Percentiles rank a stretch among this genome's conserved stretches.
phyloP scores from a whole-genome alignment of 139 green algal genomes.

The Tetradesmus lagerheimii region DNA sequence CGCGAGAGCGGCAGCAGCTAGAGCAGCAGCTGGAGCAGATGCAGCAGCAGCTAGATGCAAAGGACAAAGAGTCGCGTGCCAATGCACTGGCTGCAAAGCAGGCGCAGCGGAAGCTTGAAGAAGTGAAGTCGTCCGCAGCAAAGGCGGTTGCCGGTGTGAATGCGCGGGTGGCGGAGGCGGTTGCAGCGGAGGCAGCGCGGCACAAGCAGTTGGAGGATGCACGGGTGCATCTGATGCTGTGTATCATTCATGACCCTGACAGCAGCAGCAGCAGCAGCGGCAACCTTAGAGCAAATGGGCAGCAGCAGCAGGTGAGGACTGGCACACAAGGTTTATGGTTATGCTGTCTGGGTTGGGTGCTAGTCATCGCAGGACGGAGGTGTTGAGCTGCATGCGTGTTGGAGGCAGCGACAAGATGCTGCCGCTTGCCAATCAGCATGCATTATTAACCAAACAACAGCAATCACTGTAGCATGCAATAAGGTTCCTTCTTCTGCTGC shows the following conservation, averaged over 20 bases:
- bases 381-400: too few relatives aligned
- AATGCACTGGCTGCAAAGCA: constrained; percentile 33
- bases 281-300: not conserved
- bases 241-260: constrained; percentile 17
- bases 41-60: constrained; percentile 22
- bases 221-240: constrained; percentile 48
- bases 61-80: constrained; percentile 33
- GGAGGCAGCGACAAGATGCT: too few relatives aligned
- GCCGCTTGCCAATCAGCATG: too few relatives aligned
- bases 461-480: not conserved
- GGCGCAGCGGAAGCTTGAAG: not conserved
- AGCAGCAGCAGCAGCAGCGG: not conserved
- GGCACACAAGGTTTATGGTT: not conserved
- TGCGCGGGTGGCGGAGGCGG: not conserved
- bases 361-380: too few relatives aligned
- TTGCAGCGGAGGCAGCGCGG: not conserved
- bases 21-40: constrained; percentile 23
- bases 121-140: not conserved
- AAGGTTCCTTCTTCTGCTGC: not conserved
- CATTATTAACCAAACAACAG: too few relatives aligned
- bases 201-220: constrained; percentile 14
- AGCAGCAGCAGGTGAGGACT: not conserved
- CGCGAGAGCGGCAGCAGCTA: constrained; percentile 22
- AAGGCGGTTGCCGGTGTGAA: not conserved
- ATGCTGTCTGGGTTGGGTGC: too few relatives aligned